A percentile compares a stretch with the other conserved stretches of the same genome.
Conservation (phyloP, 73 alveolate genomes). For the Tetrahymena elliotti region DNA sequence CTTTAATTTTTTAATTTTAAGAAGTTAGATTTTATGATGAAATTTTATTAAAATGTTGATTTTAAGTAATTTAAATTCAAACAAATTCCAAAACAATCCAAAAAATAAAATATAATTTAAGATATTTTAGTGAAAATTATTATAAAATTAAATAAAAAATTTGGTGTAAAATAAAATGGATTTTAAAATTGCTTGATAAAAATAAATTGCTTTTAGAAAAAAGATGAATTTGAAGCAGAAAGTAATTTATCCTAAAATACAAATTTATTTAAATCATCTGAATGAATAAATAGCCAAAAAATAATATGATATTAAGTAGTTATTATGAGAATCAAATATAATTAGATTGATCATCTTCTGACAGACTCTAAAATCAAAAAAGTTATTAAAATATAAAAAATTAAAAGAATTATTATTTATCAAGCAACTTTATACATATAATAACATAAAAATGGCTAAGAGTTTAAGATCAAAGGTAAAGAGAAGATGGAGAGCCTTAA, state of each 20-base stretch:
- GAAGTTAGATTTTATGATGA: too few species aligned
- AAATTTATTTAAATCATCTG: neutral
- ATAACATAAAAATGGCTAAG: conserved; percentile 19
- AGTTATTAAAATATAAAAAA: neutral
- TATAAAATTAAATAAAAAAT: too few species aligned
- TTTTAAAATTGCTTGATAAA: neutral
- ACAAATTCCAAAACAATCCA: too few species aligned
- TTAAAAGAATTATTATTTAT: neutral
- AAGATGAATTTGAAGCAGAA: neutral
- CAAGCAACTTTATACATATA: neutral
- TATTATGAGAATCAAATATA: neutral
- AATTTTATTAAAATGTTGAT: too few species aligned
- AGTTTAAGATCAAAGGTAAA: conserved; percentile 38
- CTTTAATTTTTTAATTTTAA: too few species aligned
- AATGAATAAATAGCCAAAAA: neutral
- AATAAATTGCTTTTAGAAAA: too few species aligned
- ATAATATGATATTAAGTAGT: neutral
- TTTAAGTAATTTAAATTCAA: too few species aligned
- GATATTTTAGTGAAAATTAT: too few species aligned
- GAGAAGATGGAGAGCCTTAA: conserved; percentile 45
- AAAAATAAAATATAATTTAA: too few species aligned
- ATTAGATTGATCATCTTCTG: neutral
- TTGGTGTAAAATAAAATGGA: neutral
- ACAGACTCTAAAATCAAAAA: neutral
- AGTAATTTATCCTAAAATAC: neutral